phyloP scores from a whole-genome alignment of 257 asterid genomes.

The Thymus mandschuricus region DNA sequence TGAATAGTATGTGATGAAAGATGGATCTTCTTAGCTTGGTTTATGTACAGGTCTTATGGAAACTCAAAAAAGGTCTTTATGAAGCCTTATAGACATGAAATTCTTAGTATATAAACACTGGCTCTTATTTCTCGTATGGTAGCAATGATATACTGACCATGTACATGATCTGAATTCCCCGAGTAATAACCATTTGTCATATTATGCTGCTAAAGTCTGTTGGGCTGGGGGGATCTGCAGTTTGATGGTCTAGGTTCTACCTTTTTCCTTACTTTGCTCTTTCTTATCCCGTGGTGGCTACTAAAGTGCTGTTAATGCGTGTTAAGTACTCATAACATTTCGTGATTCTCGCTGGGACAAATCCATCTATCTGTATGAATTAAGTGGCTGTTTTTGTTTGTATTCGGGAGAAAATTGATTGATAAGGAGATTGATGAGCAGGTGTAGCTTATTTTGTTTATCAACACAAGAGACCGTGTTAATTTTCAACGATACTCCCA shows the following conservation, averaged over 20 bases:
- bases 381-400: neutral
- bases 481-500: neutral
- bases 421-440: neutral
- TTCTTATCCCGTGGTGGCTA: slow-evolving; percentile 7
- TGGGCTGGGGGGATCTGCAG: neutral
- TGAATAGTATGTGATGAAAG: too few species aligned
- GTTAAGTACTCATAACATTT: neutral
- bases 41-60: neutral
- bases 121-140: neutral
- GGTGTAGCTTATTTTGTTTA: neutral
- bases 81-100: neutral
- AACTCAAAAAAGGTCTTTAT: slow-evolving; percentile 1
- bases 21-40: neutral
- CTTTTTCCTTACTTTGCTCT: neutral
- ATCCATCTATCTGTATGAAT: slow-evolving; percentile 15
- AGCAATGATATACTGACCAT: neutral
- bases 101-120: neutral
- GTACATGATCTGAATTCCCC: neutral
- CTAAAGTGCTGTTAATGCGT: neutral
- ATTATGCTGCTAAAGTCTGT: neutral
- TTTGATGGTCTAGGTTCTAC: neutral
- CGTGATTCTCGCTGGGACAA: neutral
- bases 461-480: neutral
- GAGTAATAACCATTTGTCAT: neutral
- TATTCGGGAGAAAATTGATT: neutral